These are phyloP conservation scores for Leishmania martiniquensis DNA, from an alignment of 208 protist species.

Conservation along the genomic window DNA sequence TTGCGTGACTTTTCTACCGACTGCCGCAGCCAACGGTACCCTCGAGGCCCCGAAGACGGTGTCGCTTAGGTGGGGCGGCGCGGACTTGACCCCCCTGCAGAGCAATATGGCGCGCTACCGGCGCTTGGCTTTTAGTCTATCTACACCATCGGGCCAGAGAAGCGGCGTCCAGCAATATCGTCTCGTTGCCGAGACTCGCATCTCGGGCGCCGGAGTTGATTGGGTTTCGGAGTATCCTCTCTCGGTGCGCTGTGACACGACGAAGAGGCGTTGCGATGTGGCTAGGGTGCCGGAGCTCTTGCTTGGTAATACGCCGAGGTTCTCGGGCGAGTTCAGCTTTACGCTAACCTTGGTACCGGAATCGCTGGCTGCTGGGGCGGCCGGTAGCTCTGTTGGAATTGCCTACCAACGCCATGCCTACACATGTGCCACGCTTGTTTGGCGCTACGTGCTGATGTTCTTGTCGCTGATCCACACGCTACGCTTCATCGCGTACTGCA, in stretches of 20 bases:
- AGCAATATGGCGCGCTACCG: slow-evolving; percentile 40
- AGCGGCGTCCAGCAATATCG: slow-evolving; percentile 12
- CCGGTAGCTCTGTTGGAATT: slow-evolving; percentile 46
- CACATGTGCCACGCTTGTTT: slow-evolving; percentile 53
- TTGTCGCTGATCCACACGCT: slow-evolving; percentile 65
- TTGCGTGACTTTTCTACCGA: slow-evolving; percentile 14
- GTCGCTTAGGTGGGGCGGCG: slow-evolving; percentile 45
- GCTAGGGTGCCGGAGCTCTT: slow-evolving; percentile 38
- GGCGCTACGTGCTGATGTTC: slow-evolving; percentile 73
- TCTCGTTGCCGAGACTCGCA: slow-evolving; percentile 16
- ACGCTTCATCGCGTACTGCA: slow-evolving; percentile 67
- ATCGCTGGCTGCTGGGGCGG: slow-evolving; percentile 23
- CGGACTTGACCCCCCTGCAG: slow-evolving; percentile 21
- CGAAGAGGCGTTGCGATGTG: slow-evolving; percentile 30
- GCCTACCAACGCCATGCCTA: slow-evolving; percentile 65
- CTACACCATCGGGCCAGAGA: slow-evolving; percentile 15
- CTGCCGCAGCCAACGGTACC: not conserved
- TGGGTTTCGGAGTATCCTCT: slow-evolving; percentile 12
- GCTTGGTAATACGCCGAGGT: not conserved
- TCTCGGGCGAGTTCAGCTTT: slow-evolving; percentile 5
- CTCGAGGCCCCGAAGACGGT: slow-evolving; percentile 3
- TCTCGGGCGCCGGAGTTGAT: slow-evolving; percentile 1
- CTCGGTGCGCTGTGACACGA: slow-evolving; percentile 28
- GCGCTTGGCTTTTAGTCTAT: slow-evolving; percentile 51
- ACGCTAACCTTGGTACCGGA: slow-evolving; percentile 8